Evolutionary conservation across 768 basidiomycete species (phyloP).

Genomic region (Leccinum fibrillosum): DNA sequence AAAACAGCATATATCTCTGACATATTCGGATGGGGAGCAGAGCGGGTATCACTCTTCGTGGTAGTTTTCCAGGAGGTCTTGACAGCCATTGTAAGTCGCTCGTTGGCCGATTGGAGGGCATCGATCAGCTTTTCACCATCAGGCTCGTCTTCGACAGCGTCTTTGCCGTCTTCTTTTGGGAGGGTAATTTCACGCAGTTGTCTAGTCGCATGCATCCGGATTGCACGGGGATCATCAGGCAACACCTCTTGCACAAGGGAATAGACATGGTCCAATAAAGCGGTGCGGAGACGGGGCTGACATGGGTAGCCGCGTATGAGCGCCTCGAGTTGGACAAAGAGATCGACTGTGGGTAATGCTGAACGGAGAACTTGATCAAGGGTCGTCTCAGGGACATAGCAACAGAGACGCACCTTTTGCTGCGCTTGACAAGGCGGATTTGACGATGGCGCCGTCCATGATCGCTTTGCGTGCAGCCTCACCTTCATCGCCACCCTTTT

Average conservation of each 20-base stretch:
- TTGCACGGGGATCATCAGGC: constrained; percentile 36
- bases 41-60: constrained; percentile 10
- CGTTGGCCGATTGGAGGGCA: constrained; percentile 31
- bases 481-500: constrained; percentile 42
- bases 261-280: constrained; percentile 45
- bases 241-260: constrained; percentile 36
- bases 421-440: constrained; percentile 72
- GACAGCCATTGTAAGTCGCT: constrained; percentile 27
- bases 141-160: constrained; percentile 4
- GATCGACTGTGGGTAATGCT: constrained; percentile 40
- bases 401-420: constrained; percentile 53
- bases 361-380: constrained; percentile 10
- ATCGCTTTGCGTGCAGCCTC: constrained; percentile 62
- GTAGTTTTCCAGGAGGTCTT: constrained; percentile 23
- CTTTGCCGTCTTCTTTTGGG: constrained; percentile 20
- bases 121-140: constrained; percentile 26
- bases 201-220: constrained; percentile 39
- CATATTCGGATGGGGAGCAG: constrained; percentile 28
- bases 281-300: constrained; percentile 34
- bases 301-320: constrained; percentile 44
- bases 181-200: constrained; percentile 28
- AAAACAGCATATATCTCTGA: constrained; percentile 40
- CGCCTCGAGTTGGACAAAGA: constrained; percentile 41
- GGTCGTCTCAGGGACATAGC: constrained; percentile 12
- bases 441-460: constrained; percentile 77